Conservation (phyloP, 1,284 basidiomycete species). For the Puccinia polysora region DNA sequence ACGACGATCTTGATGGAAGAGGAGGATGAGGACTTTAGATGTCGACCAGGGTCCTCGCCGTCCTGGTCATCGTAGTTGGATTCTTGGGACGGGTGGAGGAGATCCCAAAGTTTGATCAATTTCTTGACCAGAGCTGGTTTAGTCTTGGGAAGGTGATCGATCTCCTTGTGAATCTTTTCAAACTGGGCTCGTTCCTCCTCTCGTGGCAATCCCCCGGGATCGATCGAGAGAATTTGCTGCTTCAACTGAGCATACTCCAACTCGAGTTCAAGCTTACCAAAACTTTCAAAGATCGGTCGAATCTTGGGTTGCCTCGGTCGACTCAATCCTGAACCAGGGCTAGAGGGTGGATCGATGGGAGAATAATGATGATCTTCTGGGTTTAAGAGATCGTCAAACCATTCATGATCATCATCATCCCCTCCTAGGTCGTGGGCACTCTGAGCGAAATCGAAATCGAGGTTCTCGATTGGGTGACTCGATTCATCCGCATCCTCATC, state of each 20-base stretch:
- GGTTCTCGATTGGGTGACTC: neutral
- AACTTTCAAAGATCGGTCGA: conserved; percentile 12
- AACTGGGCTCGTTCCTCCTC: neutral
- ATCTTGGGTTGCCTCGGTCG: neutral
- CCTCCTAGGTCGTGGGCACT: neutral
- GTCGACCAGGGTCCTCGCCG: no score
- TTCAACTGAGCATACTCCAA: neutral
- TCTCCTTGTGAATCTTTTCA: neutral
- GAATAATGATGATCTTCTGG: neutral
- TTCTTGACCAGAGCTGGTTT: conserved; percentile 14
- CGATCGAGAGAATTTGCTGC: neutral
- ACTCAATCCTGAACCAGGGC: no score
- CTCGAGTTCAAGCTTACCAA: neutral
- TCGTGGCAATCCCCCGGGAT: neutral
- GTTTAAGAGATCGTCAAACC: conserved; percentile 1
- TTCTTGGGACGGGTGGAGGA: neutral
- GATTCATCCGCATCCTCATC: neutral
- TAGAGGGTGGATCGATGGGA: no score
- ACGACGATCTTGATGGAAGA: conserved; percentile 10
- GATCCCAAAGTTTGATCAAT: conserved; percentile 17
- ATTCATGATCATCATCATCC: neutral
- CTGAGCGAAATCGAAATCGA: neutral
- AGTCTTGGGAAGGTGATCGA: conserved; percentile 21
- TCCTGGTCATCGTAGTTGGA: neutral
- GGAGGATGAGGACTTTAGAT: no score